These are phyloP conservation scores for Peziza echinospora DNA, from an alignment of 495 filamentous ascomycete genomes.

Conservation along the genomic window DNA sequence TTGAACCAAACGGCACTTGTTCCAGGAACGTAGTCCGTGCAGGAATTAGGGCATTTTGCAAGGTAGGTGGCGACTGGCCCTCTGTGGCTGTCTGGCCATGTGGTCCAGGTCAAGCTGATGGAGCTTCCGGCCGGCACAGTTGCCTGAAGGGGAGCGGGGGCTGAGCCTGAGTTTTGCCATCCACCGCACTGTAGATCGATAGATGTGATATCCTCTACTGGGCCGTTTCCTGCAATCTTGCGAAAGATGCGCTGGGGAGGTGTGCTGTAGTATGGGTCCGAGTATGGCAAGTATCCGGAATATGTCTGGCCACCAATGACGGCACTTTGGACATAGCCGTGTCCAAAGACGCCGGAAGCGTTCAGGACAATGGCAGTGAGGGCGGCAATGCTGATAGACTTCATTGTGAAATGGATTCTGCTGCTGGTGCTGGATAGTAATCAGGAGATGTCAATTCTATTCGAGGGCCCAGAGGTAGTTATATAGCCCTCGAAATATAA, in stretches of 20 bases:
- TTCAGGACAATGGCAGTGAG: conserved; percentile 27
- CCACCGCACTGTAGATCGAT: conserved; percentile 29
- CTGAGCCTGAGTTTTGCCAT: conserved; percentile 23
- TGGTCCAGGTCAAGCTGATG: conserved; percentile 40
- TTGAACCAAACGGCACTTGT: conserved; percentile 40
- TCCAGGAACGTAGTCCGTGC: conserved; percentile 31
- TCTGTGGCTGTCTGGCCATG: conserved; percentile 22
- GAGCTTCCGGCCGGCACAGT: conserved; percentile 31
- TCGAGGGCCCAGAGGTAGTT: no score
- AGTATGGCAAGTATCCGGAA: conserved; percentile 18
- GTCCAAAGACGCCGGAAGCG: conserved; percentile 34
- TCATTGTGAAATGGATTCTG: no score
- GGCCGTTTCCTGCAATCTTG: conserved; percentile 29
- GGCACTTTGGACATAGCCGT: conserved; percentile 37
- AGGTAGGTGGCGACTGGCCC: conserved; percentile 48
- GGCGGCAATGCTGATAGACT: no score
- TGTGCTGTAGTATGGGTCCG: conserved; percentile 28
- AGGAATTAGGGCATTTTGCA: conserved; percentile 41
- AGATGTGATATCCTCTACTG: conserved; percentile 26
- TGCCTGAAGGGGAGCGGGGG: conserved; percentile 33
- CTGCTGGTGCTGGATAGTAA: no score
- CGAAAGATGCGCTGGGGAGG: conserved; percentile 26
- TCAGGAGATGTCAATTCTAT: no score
- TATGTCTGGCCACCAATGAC: conserved; percentile 26
- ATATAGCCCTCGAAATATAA: no score